Conservation (phyloP, 352 stramenopile genomes). For the Phytophthora meadii region DNA sequence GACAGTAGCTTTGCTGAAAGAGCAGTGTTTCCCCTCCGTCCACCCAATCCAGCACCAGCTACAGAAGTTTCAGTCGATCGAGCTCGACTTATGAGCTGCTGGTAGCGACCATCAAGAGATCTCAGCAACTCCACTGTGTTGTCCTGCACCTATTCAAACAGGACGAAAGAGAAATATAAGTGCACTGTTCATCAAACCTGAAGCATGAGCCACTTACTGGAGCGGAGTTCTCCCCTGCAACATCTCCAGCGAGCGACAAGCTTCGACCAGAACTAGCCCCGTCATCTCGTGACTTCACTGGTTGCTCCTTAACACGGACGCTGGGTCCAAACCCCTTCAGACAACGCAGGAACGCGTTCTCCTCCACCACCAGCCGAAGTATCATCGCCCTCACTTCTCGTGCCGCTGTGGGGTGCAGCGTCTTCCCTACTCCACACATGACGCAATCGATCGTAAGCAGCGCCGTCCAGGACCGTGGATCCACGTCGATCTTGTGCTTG, state of each 20-base stretch:
- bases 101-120: conserved; percentile 30
- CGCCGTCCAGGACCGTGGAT: conserved; percentile 49
- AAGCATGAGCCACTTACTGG: conserved; percentile 19
- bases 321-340: conserved; percentile 49
- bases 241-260: conserved; percentile 2
- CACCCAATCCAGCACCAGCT: conserved; percentile 5
- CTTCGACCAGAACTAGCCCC: not conserved
- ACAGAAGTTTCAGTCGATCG: conserved; percentile 6
- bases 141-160: conserved; percentile 25
- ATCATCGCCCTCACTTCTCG: conserved; percentile 62
- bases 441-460: conserved; percentile 52
- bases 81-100: conserved; percentile 30
- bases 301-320: conserved; percentile 13
- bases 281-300: not conserved
- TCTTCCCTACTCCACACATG: conserved; percentile 23
- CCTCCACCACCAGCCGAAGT: conserved; percentile 43
- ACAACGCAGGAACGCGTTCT: conserved; percentile 77
- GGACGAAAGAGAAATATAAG: not conserved
- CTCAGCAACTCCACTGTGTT: conserved; percentile 30
- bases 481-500: conserved; percentile 71
- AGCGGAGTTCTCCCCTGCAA: conserved; percentile 7
- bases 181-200: not conserved
- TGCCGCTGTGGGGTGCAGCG: conserved; percentile 33
- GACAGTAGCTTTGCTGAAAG: conserved; percentile 7
- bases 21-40: conserved; percentile 5